Conservation (phyloP, 768 basidiomycete species). For the Leccinum longicurvipes region DNA sequence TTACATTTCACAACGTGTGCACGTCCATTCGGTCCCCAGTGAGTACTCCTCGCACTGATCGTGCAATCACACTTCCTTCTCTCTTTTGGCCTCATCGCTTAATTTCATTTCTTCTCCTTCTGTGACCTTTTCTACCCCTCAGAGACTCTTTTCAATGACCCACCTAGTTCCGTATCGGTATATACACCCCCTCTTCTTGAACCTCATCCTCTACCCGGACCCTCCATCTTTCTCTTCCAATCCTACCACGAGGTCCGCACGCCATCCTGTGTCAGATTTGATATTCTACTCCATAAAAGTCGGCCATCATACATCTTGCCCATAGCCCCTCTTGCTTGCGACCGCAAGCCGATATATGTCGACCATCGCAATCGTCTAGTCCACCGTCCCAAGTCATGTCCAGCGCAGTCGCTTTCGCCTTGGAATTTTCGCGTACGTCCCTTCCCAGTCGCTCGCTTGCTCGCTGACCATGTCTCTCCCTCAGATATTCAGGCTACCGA, state of each 20-base stretch:
- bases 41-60: too few species aligned
- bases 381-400: slow-evolving; percentile 17
- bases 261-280: slow-evolving; percentile 33
- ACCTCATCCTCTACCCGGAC: slow-evolving; percentile 19
- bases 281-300: slow-evolving; percentile 29
- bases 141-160: slow-evolving; percentile 27
- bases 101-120: slow-evolving; percentile 30
- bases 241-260: slow-evolving; percentile 29
- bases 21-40: too few species aligned
- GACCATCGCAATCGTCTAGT: slow-evolving; percentile 10
- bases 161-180: slow-evolving; percentile 28
- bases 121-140: slow-evolving; percentile 28
- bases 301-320: slow-evolving; percentile 26
- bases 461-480: not conserved
- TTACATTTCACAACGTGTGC: too few species aligned
- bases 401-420: slow-evolving; percentile 9
- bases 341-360: slow-evolving; percentile 25
- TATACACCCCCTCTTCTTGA: slow-evolving; percentile 22
- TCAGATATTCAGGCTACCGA: slow-evolving; percentile 23
- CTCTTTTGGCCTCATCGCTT: slow-evolving; percentile 31
- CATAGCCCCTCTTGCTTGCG: slow-evolving; percentile 31
- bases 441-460: not conserved
- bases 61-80: slow-evolving; percentile 26
- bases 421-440: slow-evolving; percentile 27
- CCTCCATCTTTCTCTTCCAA: slow-evolving; percentile 11